phyloP scores from a whole-genome alignment of 495 filamentous ascomycete species.

The Xylaria venustula region DNA sequence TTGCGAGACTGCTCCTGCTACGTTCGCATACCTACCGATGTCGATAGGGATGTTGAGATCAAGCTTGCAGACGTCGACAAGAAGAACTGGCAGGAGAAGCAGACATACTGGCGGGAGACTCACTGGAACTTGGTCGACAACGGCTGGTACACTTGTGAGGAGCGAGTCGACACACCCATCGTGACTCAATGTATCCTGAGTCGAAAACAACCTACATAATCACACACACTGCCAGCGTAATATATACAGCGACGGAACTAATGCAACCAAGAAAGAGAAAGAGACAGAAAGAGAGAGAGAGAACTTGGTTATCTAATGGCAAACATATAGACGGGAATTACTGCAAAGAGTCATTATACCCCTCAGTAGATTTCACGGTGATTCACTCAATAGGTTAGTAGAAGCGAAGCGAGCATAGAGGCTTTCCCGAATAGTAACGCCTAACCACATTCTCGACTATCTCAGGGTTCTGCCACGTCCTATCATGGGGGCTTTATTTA shows the following conservation, averaged over 20 bases:
- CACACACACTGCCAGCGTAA: background rate
- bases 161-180: constrained; percentile 30
- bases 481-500: background rate
- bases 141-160: constrained; percentile 70
- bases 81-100: constrained; percentile 72
- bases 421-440: background rate
- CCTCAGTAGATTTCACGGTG: background rate
- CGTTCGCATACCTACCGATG: constrained; percentile 53
- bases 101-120: constrained; percentile 66
- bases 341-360: background rate
- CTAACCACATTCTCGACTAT: background rate
- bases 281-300: too few species aligned
- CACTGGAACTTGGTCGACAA: constrained; percentile 63
- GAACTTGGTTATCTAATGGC: too few species aligned
- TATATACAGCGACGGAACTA: background rate
- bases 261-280: background rate
- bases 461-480: background rate
- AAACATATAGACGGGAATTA: background rate
- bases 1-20: constrained; percentile 85
- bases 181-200: constrained; percentile 23
- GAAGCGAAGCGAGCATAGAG: background rate
- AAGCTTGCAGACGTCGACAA: constrained; percentile 84
- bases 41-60: constrained; percentile 58
- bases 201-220: background rate
- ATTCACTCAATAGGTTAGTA: background rate